These are phyloP conservation scores for Geoglossum glabrum DNA, from an alignment of 495 filamentous ascomycete species.

Conservation along the genomic window DNA sequence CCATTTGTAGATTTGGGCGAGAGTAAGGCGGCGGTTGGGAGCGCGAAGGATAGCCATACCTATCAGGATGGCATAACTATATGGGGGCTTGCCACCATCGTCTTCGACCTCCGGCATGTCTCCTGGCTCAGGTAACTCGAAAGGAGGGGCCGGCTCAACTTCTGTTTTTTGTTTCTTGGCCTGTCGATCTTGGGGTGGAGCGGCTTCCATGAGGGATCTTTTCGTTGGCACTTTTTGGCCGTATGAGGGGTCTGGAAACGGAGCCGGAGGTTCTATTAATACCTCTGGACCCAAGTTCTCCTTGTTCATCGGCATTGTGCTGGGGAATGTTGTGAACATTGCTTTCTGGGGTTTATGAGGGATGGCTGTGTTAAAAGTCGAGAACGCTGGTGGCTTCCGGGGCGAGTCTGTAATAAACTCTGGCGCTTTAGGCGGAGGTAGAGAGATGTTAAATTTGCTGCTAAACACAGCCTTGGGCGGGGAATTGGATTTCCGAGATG, in stretches of 20 bases:
- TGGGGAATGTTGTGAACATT: constrained; percentile 42
- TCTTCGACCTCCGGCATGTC: constrained; percentile 67
- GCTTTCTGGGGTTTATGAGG: constrained; percentile 31
- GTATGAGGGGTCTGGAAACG: constrained; percentile 34
- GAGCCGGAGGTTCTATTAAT: constrained; percentile 29
- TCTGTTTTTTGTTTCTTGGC: constrained; percentile 39
- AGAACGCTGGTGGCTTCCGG: background rate
- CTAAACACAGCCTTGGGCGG: constrained; percentile 2
- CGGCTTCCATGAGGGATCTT: constrained; percentile 49
- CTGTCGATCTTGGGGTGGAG: constrained; percentile 48
- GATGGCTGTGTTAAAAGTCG: background rate
- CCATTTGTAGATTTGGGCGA: constrained; percentile 99
- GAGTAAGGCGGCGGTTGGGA: constrained; percentile 60
- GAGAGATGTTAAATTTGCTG: constrained; percentile 4
- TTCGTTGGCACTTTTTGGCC: constrained; percentile 42
- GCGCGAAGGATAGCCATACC: constrained; percentile 92
- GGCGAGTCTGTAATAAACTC: constrained; percentile 1
- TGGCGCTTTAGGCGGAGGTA: constrained; percentile 1
- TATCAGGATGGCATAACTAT: constrained; percentile 90
- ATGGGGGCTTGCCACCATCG: constrained; percentile 71
- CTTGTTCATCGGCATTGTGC: constrained; percentile 32
- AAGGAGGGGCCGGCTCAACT: constrained; percentile 19
- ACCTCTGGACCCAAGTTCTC: constrained; percentile 39
- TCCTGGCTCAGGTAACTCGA: constrained; percentile 45
- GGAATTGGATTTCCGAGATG: background rate